A percentile compares a stretch with the other conserved stretches of the same genome.
Conservation (phyloP, 805 yeast genomes). For the Lachancea kluyveri region DNA sequence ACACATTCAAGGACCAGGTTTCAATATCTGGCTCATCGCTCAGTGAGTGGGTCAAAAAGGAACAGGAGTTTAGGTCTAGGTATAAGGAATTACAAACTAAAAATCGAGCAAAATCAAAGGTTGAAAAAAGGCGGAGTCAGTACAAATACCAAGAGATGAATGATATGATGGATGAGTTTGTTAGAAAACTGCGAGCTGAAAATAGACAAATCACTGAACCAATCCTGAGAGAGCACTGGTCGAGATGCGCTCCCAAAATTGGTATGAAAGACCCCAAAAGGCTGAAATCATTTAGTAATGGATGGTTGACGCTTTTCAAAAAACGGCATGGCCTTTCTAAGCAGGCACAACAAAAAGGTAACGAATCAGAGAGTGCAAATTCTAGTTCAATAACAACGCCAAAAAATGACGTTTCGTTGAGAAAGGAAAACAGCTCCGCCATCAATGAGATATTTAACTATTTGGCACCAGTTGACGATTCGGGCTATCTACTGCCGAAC, state of each 20-base stretch:
- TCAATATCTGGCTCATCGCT: constrained; percentile 56
- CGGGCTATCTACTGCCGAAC: neutral
- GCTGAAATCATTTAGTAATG: constrained; percentile 49
- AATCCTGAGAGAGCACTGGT: constrained; percentile 50
- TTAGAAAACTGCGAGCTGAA: constrained; percentile 37
- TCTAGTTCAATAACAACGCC: constrained; percentile 1
- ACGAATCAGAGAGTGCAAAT: constrained; percentile 15
- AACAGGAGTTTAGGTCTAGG: constrained; percentile 42
- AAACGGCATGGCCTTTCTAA: constrained; percentile 43
- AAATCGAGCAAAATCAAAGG: constrained; percentile 9
- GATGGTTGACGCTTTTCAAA: constrained; percentile 58
- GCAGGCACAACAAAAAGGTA: constrained; percentile 24
- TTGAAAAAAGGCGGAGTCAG: constrained; percentile 40
- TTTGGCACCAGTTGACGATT: too few species aligned
- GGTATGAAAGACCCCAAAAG: constrained; percentile 60
- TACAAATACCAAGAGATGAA: constrained; percentile 55
- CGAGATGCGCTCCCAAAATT: constrained; percentile 44
- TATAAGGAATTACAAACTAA: constrained; percentile 29
- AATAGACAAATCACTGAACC: constrained; percentile 50
- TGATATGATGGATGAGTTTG: constrained; percentile 51
- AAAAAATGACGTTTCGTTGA: neutral
- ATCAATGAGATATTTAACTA: neutral
- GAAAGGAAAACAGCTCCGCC: neutral
- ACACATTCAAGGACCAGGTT: constrained; percentile 41
- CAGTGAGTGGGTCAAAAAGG: constrained; percentile 56